Evolutionary conservation across 177 flowering plant genomes (phyloP), one percentile per base, ranked within the genome.

Genomic region (Telopea speciosissima): DNA sequence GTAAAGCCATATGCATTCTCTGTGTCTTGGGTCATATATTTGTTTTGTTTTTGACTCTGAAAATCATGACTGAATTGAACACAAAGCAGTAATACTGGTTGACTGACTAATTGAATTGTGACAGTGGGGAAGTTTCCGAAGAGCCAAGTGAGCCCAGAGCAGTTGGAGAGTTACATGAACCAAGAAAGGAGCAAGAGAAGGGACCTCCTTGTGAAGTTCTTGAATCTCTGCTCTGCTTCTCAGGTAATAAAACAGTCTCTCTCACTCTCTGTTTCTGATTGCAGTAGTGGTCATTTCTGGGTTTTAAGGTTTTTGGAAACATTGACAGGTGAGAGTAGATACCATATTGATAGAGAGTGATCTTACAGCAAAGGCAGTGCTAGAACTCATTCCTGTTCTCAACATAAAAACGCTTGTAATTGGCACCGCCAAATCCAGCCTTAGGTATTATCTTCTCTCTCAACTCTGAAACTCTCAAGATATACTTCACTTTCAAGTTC

Each of bases 291-390:
- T 36, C 40, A 0, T 28, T 28, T 28, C 31, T 36, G 40, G 40
- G 40, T 36, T 36, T 6, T 36, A 36, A 36, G 40, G 40, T 36
- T 36, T 36, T 36, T 36, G 3, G 2, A 28, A 28, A 28, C 31
- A 28, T 36, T 4, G 9, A 67, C 84, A 90, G 92, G 91, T 86
- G 33, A 83, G 82, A 60, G 92, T 76, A 22, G 97, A 92, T 8
- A 88, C 94, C 26, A 62, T 88, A 31, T 83, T 92, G 8, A 83
- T 92, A 1, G 97, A 92, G 76, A 87, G 96, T 69, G 87, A 90
- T 52, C 22, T 24, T 62, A 82, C 77, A 26, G 85, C 83, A 33
- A 86, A 85, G 71, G 92, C 94, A 8, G 76, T 90, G 6, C 71
- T 81, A 0, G 90, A 92, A 67, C 92, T 88, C 77, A 84, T 92